Evolutionary conservation across 306 rosid species (phyloP), one percentile per base, ranked within the genome.

Genomic region (Malus orientalis): DNA sequence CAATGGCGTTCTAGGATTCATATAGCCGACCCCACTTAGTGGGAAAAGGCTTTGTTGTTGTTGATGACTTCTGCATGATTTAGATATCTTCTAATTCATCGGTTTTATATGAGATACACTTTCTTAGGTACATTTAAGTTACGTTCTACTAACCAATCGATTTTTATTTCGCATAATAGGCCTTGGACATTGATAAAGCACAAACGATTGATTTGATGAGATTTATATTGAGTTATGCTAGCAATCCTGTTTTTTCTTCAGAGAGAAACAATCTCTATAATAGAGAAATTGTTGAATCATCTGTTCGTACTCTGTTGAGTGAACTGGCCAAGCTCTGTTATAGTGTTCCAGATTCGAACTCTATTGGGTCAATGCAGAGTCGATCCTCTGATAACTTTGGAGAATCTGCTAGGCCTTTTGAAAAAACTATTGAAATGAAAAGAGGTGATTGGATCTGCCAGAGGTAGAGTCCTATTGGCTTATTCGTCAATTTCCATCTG

Each of bases 381-480:
- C 89, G 79, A 71, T 78, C 82, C 55, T 69, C 88, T 73, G 75
- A 83, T 69, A 69, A 82, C 79, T 80, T 73, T 78, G 91, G 84
- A 75, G 89, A 67, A 72, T 20, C 84, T 49, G 42, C 7, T 14
- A 70, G 54, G 67, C 75, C 87, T 61, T 70, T 81, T 18, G 85
- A 84, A 70, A 90, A 76, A 76, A 89, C 79, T 15, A 67, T 91
- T 78, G 99, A 95, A 91, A 95, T 95, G 97, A 95, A 92, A 87
- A 83, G 87, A 85, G 99, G 97, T 10, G 99, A 95, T 79, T 95
- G 99, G 99, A 76, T 88, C 83, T 95, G 97, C 84, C 53, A 88
- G 6, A 91, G 99, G 99, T 95, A 87, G 63, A 70, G 4, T 36
- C 29, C 38, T 22, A 8, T 19, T 42, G 29, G 69, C 71, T 15